A percentile compares a stretch with the other conserved stretches of the same genome.
Conservation (phyloP, 805 yeast genomes). For the Yarrowia divulgata region DNA sequence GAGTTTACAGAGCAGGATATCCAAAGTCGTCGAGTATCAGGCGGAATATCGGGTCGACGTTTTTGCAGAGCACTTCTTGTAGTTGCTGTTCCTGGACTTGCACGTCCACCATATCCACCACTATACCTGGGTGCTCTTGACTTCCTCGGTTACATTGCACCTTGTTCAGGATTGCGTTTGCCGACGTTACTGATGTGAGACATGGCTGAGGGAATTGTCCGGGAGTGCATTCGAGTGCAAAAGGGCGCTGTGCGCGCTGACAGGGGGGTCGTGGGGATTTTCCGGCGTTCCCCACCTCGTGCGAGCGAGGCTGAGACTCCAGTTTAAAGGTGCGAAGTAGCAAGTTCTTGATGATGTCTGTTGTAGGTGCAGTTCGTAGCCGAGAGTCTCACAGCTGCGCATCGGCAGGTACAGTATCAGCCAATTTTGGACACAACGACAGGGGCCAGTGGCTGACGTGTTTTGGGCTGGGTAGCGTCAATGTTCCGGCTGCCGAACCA, state of each 20-base stretch:
- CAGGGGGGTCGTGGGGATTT: background rate
- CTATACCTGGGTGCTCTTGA: background rate
- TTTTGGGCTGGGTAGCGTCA: too few relatives aligned
- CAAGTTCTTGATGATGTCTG: too few relatives aligned
- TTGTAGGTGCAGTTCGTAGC: too few relatives aligned
- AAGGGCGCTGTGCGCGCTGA: background rate
- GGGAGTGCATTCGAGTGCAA: background rate
- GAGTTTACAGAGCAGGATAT: background rate
- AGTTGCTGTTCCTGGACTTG: background rate
- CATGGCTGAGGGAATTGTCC: conserved; percentile 27
- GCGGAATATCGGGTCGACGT: background rate
- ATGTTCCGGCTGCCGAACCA: too few relatives aligned
- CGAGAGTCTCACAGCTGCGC: too few relatives aligned
- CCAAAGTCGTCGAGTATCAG: background rate
- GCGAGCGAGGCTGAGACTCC: background rate
- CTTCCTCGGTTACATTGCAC: conserved; percentile 24
- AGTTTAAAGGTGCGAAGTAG: too few relatives aligned
- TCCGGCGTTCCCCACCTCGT: background rate
- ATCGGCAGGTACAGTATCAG: too few relatives aligned
- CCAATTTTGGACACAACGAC: too few relatives aligned
- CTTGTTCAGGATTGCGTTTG: conserved; percentile 7
- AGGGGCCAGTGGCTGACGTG: too few relatives aligned
- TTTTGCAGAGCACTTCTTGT: background rate
- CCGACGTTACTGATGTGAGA: conserved; percentile 5
- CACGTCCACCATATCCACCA: background rate